These are phyloP conservation scores for Sugiyamaella lignohabitans DNA, from an alignment of 805 yeast genomes.

Conservation along the genomic window DNA sequence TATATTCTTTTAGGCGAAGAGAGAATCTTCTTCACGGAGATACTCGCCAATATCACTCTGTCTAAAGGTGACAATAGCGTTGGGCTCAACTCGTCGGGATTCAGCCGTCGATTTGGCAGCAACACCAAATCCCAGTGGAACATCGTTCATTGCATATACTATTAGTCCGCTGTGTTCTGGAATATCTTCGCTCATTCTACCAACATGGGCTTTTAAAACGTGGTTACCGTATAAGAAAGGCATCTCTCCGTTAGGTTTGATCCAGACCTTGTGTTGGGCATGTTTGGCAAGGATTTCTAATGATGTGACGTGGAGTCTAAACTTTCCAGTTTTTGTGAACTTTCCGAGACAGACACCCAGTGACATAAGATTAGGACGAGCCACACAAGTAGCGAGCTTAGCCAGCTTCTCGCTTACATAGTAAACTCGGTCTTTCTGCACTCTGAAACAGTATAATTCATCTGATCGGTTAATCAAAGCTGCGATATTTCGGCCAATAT, in stretches of 20 bases:
- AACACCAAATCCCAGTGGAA: slow-evolving; percentile 93
- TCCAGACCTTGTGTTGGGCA: slow-evolving; percentile 94
- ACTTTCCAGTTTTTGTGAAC: slow-evolving; percentile 95
- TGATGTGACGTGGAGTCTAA: slow-evolving; percentile 90
- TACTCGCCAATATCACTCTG: slow-evolving; percentile 98
- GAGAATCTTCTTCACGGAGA: slow-evolving; percentile 93
- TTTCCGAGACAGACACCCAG: slow-evolving; percentile 92
- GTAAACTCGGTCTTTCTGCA: slow-evolving; percentile 95
- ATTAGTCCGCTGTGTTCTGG: slow-evolving; percentile 98
- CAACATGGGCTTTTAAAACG: slow-evolving; percentile 91
- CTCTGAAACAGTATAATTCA: slow-evolving; percentile 88
- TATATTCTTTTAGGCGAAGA: slow-evolving; percentile 54
- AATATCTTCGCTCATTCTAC: slow-evolving; percentile 93
- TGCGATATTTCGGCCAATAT: slow-evolving; percentile 93
- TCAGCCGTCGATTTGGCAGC: slow-evolving; percentile 88
- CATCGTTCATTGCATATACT: slow-evolving; percentile 81
- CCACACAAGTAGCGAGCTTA: slow-evolving; percentile 81
- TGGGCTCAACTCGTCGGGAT: slow-evolving; percentile 82
- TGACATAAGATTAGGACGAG: slow-evolving; percentile 86
- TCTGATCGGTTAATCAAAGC: slow-evolving; percentile 73
- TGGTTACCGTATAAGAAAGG: slow-evolving; percentile 96
- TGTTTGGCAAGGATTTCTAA: slow-evolving; percentile 73
- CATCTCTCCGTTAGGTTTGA: slow-evolving; percentile 97
- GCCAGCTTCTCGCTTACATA: slow-evolving; percentile 81
- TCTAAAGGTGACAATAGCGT: slow-evolving; percentile 90